Percentiles rank a stretch among this genome's conserved stretches.
These are phyloP conservation scores for Fusarium ramigenum DNA, from an alignment of 2,329 filamentous ascomycete species.

Conservation along the genomic window DNA sequence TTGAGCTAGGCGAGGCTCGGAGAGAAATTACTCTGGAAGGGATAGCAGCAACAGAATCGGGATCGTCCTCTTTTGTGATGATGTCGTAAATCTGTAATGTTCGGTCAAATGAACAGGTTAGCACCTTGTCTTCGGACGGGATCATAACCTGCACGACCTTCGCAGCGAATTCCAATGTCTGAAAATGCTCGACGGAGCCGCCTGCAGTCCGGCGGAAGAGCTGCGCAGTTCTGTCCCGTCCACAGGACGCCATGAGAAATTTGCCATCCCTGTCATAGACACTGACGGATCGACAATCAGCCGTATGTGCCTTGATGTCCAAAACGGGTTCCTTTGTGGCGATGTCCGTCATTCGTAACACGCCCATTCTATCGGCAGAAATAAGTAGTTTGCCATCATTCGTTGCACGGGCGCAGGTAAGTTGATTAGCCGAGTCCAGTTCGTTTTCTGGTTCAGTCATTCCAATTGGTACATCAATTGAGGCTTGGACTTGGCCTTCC, in stretches of 20 bases:
- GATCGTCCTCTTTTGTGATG: conserved; percentile 72
- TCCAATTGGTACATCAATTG: conserved; percentile 75
- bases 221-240: conserved; percentile 91
- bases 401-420: conserved; percentile 68
- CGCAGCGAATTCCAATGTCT: conserved; percentile 93
- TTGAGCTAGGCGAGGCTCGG: conserved; percentile 87
- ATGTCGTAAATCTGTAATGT: conserved; percentile 86
- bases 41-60: conserved; percentile 77
- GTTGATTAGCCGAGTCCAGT: conserved; percentile 64
- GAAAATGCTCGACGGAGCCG: conserved; percentile 77
- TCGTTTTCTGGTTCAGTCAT: conserved; percentile 62
- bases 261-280: conserved; percentile 70
- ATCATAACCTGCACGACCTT: conserved; percentile 80
- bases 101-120: conserved; percentile 90
- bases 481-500: conserved; percentile 73
- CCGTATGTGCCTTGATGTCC: conserved; percentile 85
- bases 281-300: conserved; percentile 84
- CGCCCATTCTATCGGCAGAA: conserved; percentile 88
- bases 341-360: conserved; percentile 75
- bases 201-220: conserved; percentile 73
- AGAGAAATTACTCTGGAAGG: conserved; percentile 80
- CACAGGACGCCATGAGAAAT: conserved; percentile 81
- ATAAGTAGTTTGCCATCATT: conserved; percentile 73
- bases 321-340: conserved; percentile 69
- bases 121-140: conserved; percentile 77